These are phyloP conservation scores for Panaeolus cyanescens DNA, from an alignment of 768 basidiomycete genomes.

Conservation along the genomic window DNA sequence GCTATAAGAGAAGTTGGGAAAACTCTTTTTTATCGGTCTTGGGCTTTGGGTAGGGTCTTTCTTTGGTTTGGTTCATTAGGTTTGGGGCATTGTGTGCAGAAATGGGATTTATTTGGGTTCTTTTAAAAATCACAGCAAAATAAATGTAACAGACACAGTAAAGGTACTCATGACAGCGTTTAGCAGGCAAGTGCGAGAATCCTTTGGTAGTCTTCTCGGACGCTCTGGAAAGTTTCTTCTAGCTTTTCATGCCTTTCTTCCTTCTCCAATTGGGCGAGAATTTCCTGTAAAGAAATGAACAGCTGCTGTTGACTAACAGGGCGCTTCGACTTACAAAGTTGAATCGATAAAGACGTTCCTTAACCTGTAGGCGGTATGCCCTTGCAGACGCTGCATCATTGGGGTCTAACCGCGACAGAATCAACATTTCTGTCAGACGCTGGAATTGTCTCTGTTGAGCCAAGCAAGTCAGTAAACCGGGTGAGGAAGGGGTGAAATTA, in stretches of 20 bases:
- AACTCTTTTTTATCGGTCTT: background rate
- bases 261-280: conserved; percentile 84
- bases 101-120: conserved; percentile 8
- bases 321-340: conserved; percentile 71
- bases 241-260: conserved; percentile 86
- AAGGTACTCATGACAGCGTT: conserved; percentile 6
- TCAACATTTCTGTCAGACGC: conserved; percentile 89
- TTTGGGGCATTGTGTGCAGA: background rate
- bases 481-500: conserved; percentile 5
- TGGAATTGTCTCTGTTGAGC: conserved; percentile 84
- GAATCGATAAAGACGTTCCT: conserved; percentile 92
- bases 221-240: conserved; percentile 89
- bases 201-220: conserved; percentile 82
- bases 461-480: background rate
- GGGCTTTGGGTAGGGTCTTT: background rate
- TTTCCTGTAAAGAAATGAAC: conserved; percentile 56
- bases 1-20: background rate
- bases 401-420: conserved; percentile 70
- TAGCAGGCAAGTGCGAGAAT: conserved; percentile 61
- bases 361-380: conserved; percentile 87
- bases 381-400: conserved; percentile 53
- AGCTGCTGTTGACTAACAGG: background rate
- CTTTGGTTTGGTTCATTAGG: background rate
- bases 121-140: background rate
- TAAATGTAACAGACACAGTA: background rate